Base-by-base conservation (phyloP, 2,329 filamentous ascomycete species). In the Microdochium trichocladiopsis region DNA sequence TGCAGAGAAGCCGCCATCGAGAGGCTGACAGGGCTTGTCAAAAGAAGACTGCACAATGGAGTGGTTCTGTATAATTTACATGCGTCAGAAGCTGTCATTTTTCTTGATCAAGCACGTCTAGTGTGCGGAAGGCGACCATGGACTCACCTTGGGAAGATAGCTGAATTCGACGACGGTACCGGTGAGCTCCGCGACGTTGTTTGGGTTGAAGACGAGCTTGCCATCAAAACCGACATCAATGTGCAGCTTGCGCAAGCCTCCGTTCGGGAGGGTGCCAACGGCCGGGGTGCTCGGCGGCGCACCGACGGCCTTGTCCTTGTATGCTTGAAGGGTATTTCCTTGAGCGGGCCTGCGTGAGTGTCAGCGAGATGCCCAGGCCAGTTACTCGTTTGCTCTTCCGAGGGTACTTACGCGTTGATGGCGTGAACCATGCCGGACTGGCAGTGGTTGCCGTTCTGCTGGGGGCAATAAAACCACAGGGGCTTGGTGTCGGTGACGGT, bases 391-490 rank as follows among this genome's bases (percentile, higher is more conserved):
- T 18, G 28, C 28, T 31, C 8, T 5, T 11, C n/a, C 10, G 5
- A 43, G 12, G 28, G n/a, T 21, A 62, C 66, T 56, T 52, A 69
- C 61, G 67, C 63, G 55, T 72, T 72, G 56, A 72, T 64, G 49
- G 65, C 57, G 24, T 69, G 67, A 1, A 72, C 62, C 69, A 72
- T 72, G 50, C 69, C 69, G 22, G 53, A 65, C 56, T 77, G 70
- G 61, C 76, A 79, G 58, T 78, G 74, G 36, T 69, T 66, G 1
- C 61, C 66, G 25, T 64, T 67, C 4, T 66, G 66, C 50, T 71
- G 67, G 18, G 63, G 67, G 64, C 75, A 79, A 58, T 78, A 79
- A 53, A 74, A 68, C 73, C 74, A 79, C 18, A 75, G 66, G 3
- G 76, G 72, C 53, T 72, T 69, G 3, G 70, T 72, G 56, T 75